These are phyloP conservation scores for Hypoxylon fragiforme DNA, from an alignment of 495 filamentous ascomycete species.

Conservation along the genomic window DNA sequence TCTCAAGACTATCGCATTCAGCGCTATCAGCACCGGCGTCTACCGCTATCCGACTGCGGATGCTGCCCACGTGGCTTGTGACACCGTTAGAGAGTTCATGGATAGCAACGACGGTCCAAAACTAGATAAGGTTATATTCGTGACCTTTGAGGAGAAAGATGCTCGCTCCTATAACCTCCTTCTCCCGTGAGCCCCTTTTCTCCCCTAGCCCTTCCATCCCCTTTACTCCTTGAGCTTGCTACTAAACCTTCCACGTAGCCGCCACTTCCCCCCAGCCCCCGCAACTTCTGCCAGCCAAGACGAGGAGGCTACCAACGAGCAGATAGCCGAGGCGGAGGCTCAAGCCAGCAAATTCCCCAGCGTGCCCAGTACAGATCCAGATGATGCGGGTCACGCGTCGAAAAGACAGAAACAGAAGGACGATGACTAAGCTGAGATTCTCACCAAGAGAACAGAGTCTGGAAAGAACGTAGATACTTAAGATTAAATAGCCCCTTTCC, in stretches of 20 bases:
- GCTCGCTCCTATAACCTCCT: constrained; percentile 66
- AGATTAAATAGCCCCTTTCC: no score
- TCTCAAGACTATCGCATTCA: constrained; percentile 77
- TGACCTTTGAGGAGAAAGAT: constrained; percentile 79
- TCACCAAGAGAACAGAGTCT: no score
- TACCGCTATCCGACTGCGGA: constrained; percentile 82
- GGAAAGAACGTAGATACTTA: no score
- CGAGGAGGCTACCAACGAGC: constrained; percentile 25
- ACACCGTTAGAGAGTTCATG: constrained; percentile 72
- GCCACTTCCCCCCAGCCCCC: constrained; percentile 43
- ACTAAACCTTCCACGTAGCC: constrained; percentile 19
- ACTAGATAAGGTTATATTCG: constrained; percentile 78
- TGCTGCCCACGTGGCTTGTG: constrained; percentile 69
- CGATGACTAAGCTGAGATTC: no score
- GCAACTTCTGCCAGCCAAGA: constrained; percentile 15
- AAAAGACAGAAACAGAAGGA: constrained; percentile 46
- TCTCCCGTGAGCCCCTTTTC: constrained; percentile 66
- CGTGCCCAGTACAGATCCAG: constrained; percentile 41
- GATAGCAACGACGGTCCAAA: constrained; percentile 56
- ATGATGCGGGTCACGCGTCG: constrained; percentile 33
- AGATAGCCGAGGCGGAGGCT: constrained; percentile 36
- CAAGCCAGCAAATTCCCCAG: constrained; percentile 40
- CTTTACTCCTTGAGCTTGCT: not conserved
- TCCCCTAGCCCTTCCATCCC: not conserved
- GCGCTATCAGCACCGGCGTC: constrained; percentile 80